These are phyloP conservation scores for Wallacemonas sp. DNA, from an alignment of 208 protist genomes.

Conservation along the genomic window DNA sequence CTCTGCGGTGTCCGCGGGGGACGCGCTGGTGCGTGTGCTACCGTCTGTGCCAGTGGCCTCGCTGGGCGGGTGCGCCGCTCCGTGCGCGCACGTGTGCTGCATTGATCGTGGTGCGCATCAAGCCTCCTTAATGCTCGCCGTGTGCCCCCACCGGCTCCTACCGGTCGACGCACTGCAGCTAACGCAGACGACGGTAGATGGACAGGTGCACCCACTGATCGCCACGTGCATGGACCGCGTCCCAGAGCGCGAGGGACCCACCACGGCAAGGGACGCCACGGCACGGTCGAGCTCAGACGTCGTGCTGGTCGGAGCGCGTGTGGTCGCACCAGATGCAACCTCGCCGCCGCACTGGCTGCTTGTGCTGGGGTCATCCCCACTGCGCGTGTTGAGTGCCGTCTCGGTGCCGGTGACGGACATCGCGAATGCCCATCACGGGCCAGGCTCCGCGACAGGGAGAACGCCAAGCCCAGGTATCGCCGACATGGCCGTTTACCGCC, in stretches of 20 bases:
- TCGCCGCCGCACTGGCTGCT: conserved; percentile 19
- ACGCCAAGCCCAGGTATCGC: not conserved
- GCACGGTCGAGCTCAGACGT: not conserved
- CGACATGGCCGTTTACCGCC: conserved; percentile 4
- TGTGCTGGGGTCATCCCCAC: conserved; percentile 23
- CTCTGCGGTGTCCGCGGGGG: not conserved
- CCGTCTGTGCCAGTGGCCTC: not conserved
- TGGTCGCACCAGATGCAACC: not conserved
- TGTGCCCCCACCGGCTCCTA: not conserved
- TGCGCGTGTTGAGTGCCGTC: conserved; percentile 21
- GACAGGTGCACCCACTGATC: not conserved
- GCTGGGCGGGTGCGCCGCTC: not conserved
- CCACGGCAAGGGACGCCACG: not conserved
- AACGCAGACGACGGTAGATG: not conserved
- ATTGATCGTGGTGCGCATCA: not conserved
- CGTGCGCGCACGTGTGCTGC: not conserved
- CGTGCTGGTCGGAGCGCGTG: conserved; percentile 1
- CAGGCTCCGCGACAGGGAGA: too few species aligned
- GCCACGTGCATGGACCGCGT: conserved; percentile 29
- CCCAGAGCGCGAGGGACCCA: not conserved
- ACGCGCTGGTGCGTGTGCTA: not conserved
- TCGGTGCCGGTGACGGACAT: conserved; percentile 8
- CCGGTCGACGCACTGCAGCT: not conserved
- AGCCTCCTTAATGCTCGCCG: not conserved
- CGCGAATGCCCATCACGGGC: too few species aligned